phyloP scores from a whole-genome alignment of 306 rosid species.

The Gastrolobium villosum region DNA sequence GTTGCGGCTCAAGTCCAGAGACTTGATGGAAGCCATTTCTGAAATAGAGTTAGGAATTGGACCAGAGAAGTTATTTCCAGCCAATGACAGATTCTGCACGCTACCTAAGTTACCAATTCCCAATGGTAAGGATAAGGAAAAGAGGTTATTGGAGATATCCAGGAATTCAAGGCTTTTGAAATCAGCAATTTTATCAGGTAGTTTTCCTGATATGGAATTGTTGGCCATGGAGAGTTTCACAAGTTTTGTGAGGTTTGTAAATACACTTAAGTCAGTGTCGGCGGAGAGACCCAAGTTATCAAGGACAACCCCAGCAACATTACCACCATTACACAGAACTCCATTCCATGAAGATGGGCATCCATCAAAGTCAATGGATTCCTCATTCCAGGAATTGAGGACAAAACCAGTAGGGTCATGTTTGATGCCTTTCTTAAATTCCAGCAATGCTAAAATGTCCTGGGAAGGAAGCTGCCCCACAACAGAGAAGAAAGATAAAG shows the following conservation, averaged over 20 bases:
- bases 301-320: slow-evolving; percentile 94
- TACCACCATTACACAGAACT: slow-evolving; percentile 87
- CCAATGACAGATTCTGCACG: slow-evolving; percentile 78
- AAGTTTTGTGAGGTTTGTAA: slow-evolving; percentile 85
- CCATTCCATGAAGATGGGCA: slow-evolving; percentile 99
- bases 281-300: slow-evolving; percentile 88
- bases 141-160: slow-evolving; percentile 84
- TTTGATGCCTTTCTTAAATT: slow-evolving; percentile 91
- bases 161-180: slow-evolving; percentile 80
- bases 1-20: slow-evolving; percentile 86
- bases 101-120: slow-evolving; percentile 72
- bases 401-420: slow-evolving; percentile 96
- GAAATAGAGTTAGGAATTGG: slow-evolving; percentile 72
- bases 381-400: slow-evolving; percentile 94
- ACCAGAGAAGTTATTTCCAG: slow-evolving; percentile 93
- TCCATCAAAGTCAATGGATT: slow-evolving; percentile 95
- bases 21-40: slow-evolving; percentile 74
- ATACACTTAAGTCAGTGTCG: slow-evolving; percentile 76
- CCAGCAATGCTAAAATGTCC: slow-evolving; percentile 90
- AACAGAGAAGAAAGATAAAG: slow-evolving; percentile 66
- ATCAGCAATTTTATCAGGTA: slow-evolving; percentile 73
- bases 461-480: slow-evolving; percentile 97
- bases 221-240: slow-evolving; percentile 82
- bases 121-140: slow-evolving; percentile 69
- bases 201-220: slow-evolving; percentile 78